Base-by-base conservation (phyloP, 2,329 filamentous ascomycete species). In the Curvularia sp. region DNA sequence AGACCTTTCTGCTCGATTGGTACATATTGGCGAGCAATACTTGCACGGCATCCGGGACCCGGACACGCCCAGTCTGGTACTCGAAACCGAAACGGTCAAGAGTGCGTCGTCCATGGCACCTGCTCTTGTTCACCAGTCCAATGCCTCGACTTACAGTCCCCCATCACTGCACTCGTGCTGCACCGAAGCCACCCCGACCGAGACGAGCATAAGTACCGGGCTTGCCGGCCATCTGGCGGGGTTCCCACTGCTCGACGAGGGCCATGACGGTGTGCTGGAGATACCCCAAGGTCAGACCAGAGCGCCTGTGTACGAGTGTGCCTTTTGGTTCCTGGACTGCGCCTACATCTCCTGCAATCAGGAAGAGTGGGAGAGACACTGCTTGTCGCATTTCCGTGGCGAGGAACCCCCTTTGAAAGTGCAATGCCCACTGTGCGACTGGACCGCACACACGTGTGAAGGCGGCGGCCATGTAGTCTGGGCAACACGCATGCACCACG, bases 261-360 rank as follows among this genome's bases (percentile, higher is more conserved):
- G 49, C 18, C 55, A 60, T 15, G 67, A 74, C 39, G 73, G 72
- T 39, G 66, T 75, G 5, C 61, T 75, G 18, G 64, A 68, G 18
- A 55, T 60, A 13, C 68, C 59, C 13, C 49, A 30, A 21, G 49
- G 55, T 8, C 52, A 59, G 25, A 18, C 49, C 28, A 48, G 38
- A 9, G 18, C 38, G 5, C 67, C 72, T 5, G 34, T 64, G 1
- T 74, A 66, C 49, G 71, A 75, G 45, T 77, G 74, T 52, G 62
- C 65, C 2, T 76, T 77, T 57, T 70, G 67, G 71, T 77, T 75
- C 60, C 63, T 77, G 7, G 63, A 56, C 51, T 77, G 74, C 61
- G 18, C 13, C 5, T 71, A 70, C 64, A 45, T 67, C 27, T 68
- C 65, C 1, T 18, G 25, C 36, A 53, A 66, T 58, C 27, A 46